Base-by-base conservation (phyloP, 2,329 filamentous ascomycete genomes). In the Aspergillus melleus region DNA sequence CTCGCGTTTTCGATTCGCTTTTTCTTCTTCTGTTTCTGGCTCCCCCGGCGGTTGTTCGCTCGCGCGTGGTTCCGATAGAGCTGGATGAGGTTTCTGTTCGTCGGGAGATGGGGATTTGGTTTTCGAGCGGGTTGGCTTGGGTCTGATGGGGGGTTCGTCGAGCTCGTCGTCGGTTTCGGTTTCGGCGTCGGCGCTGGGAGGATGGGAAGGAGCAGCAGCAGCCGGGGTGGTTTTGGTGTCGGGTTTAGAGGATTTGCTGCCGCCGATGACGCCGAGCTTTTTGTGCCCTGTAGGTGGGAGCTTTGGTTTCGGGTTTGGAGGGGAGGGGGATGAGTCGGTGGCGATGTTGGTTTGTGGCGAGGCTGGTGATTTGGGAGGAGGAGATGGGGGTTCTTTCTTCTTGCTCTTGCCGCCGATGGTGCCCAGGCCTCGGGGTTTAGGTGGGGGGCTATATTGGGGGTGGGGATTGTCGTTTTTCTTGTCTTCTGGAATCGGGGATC, bases 1-100 rank as follows among this genome's bases (percentile, higher is more conserved):
- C 53, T 82, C 78, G 12, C 86, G 76, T 64, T 81, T 86, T 56
- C 80, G 76, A 61, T 85, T 76, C 3, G 84, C 84, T 56, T 79
- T 80, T 58, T 87, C 80, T 61, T 83, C 76, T 10, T 80, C 80
- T 2, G 81, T 80, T 58, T 70, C 66, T 55, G 64, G 63, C 29
- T 62, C 62, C 49, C 66, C 59, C 19, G 60, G 58, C 30, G 64
- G 59, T 58, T 55, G 59, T 58, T 55, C 29, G 36, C 36, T 42
- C 1, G 36, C 36, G 36, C 36, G 36, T 12, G 36, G 5, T 6
- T 16, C 12, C 14, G 36, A 42, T n/a, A n/a, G 32, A 4, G 11
- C 5, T 30, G 61, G 57, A 29, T 58, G 57, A 11, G 20, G 52
- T 10, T 54, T 64, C 32, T 44, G 52, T 52, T 52, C 24, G 22